Conservation (phyloP, 345 rosid genomes). For the Aurinia saxatilis region DNA sequence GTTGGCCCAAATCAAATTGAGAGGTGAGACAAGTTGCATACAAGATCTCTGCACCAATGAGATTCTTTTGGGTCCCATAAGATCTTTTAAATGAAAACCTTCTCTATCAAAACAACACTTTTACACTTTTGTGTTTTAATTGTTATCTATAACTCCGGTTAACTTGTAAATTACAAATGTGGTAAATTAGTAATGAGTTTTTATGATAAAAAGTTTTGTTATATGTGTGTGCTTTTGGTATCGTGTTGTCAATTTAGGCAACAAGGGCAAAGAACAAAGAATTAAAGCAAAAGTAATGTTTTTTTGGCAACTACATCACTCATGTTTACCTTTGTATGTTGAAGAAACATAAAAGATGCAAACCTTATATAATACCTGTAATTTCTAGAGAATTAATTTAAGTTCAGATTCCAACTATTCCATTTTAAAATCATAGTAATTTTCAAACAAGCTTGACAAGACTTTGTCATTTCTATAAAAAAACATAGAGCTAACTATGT, state of each 20-base stretch:
- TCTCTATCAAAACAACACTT: neutral
- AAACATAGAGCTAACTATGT: no score
- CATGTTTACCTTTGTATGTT: no score
- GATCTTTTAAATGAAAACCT: slow-evolving; percentile 12
- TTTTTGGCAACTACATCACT: neutral
- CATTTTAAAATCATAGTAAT: no score
- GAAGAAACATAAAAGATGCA: neutral
- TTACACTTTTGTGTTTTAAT: slow-evolving; percentile 1
- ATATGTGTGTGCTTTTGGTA: neutral
- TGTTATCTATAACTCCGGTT: neutral
- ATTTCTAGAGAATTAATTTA: no score
- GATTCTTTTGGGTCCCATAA: slow-evolving; percentile 23
- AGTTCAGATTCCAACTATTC: no score
- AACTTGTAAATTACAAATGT: slow-evolving; percentile 2
- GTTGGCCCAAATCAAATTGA: slow-evolving; percentile 31
- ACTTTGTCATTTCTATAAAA: no score
- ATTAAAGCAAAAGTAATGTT: slow-evolving; percentile 2
- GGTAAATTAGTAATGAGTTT: neutral
- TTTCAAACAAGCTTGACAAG: no score
- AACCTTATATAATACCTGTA: no score
- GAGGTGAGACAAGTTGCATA: slow-evolving; percentile 27
- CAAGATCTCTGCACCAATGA: slow-evolving; percentile 29
- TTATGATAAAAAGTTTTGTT: neutral
- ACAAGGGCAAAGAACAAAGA: slow-evolving; percentile 5
- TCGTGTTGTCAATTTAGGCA: slow-evolving; percentile 15